Evolutionary conservation across 2,329 filamentous ascomycete species (phyloP).

Genomic region (Phyllosticta citriasiana): DNA sequence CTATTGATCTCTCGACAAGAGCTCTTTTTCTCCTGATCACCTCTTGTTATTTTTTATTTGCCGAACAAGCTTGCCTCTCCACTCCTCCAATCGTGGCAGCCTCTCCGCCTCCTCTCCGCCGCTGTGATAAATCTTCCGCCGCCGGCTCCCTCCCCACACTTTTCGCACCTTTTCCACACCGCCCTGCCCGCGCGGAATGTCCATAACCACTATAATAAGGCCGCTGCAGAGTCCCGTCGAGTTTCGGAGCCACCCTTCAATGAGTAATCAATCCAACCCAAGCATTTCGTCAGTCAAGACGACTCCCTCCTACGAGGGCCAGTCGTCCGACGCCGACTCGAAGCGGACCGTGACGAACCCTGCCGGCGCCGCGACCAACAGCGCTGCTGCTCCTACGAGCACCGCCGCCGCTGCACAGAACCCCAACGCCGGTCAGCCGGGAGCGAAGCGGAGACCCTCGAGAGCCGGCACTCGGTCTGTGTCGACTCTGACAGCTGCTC

Average conservation of each 20-base stretch:
- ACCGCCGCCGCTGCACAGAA: constrained; percentile 1
- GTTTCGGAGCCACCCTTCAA: constrained; percentile 27
- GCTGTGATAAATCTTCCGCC: background rate
- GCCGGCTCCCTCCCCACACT: constrained; percentile 8
- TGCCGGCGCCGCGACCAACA: constrained; percentile 11
- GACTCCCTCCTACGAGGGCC: constrained; percentile 27
- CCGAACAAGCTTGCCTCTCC: background rate
- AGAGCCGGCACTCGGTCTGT: constrained; percentile 49
- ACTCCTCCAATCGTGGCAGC: constrained; percentile 6
- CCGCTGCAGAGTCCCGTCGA: constrained; percentile 14
- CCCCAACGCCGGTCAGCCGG: constrained; percentile 14
- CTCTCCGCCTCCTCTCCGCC: constrained; percentile 7
- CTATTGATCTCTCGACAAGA: constrained; percentile 3
- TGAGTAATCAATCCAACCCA: constrained; percentile 23
- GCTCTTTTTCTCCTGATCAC: constrained; percentile 11
- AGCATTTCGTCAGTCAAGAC: constrained; percentile 27
- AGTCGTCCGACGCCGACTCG: constrained; percentile 29
- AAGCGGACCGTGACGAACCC: constrained; percentile 19
- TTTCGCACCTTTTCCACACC: constrained; percentile 5
- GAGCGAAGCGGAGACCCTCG: constrained; percentile 39
- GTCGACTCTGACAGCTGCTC: constrained; percentile 46
- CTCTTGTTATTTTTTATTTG: background rate
- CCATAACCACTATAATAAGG: constrained; percentile 11
- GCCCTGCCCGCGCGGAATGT: constrained; percentile 9
- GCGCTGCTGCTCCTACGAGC: background rate